Evolutionary conservation across 306 rosid species (phyloP).

Genomic region (Psophocarpus tetragonolobus): DNA sequence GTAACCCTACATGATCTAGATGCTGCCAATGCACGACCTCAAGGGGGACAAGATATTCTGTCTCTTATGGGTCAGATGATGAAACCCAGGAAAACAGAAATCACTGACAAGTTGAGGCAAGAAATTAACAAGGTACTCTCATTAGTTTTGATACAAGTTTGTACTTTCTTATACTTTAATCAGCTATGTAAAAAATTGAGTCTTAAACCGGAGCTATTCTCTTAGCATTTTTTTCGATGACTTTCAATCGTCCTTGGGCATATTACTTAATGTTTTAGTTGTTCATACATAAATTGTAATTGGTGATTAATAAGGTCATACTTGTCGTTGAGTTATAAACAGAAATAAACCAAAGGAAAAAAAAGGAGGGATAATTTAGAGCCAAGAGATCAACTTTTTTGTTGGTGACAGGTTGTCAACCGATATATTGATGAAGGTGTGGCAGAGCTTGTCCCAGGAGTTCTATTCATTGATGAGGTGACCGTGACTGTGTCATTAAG

Average conservation of each 20-base stretch:
- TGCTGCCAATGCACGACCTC: conserved; percentile 92
- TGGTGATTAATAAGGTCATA: neutral
- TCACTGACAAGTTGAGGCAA: conserved; percentile 90
- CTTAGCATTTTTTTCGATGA: neutral
- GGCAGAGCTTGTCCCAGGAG: conserved; percentile 99
- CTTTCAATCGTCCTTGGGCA: neutral
- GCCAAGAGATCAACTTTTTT: neutral
- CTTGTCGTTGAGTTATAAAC: neutral
- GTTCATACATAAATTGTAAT: conserved; percentile 4
- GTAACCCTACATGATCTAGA: conserved; percentile 91
- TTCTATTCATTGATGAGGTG: conserved; percentile 82
- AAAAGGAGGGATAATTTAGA: neutral
- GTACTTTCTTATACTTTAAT: neutral
- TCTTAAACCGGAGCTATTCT: neutral
- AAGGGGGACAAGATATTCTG: conserved; percentile 96
- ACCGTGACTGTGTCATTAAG: neutral
- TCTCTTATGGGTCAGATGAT: conserved; percentile 99
- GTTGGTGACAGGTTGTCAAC: conserved; percentile 77
- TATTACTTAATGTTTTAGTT: neutral
- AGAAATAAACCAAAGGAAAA: neutral
- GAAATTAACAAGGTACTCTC: conserved; percentile 79
- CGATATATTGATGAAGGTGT: conserved; percentile 95
- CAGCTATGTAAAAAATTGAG: neutral
- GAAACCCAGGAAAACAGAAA: conserved; percentile 97
- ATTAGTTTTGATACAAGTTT: neutral